Base-by-base conservation (phyloP, 139 green algal genomes). In the Pseudopediastrum boryanum region DNA sequence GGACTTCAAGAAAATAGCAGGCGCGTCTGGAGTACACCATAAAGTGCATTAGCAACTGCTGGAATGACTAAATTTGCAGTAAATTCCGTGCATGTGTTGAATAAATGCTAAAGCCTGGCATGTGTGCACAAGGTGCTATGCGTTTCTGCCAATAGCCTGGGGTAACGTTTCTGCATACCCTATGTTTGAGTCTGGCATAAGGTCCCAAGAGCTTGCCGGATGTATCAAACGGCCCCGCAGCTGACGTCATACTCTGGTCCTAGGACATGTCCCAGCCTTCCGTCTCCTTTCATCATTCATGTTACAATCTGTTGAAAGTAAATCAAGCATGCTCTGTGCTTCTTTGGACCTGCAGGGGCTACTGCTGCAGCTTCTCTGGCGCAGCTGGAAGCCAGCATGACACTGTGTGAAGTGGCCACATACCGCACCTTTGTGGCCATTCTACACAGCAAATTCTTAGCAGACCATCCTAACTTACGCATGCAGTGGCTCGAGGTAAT, bases 401-500 rank as follows among this genome's bases (percentile, higher is more conserved):
- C 74, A n/a, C 61, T 44, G 8, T 81, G 33, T 43, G 59, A 81
- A 48, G 16, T 81, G 35, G 62, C 74, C 33, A 65, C 61, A 23
- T 51, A 81, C 51, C 74, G 74, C 6, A 72, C 73, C 33, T 73
- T 74, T 51, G 74, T 81, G 25, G 74, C 62, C 16, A n/a, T 72
- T 23, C n/a, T 64, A 33, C 74, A 81, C 48, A 81, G 74, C 62
- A n/a, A n/a, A 12, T 46, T 56, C 21, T 48, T 81, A 9, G 43
- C 10, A 48, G 27, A 23, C 6, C 23, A 51, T 3, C 46, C 74
- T 38, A 63, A 25, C 19, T 48, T 74, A 46, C 33, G 64, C 35
- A 43, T 51, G 44, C 74, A 81, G 35, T 81, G 74, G 74, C 58
- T 81, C 4, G 74, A 75, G 36, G 74, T 48, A 23, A 31, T 81